phyloP scores from a whole-genome alignment of 2,329 filamentous ascomycete species.

The Talaromyces amestolkiae region DNA sequence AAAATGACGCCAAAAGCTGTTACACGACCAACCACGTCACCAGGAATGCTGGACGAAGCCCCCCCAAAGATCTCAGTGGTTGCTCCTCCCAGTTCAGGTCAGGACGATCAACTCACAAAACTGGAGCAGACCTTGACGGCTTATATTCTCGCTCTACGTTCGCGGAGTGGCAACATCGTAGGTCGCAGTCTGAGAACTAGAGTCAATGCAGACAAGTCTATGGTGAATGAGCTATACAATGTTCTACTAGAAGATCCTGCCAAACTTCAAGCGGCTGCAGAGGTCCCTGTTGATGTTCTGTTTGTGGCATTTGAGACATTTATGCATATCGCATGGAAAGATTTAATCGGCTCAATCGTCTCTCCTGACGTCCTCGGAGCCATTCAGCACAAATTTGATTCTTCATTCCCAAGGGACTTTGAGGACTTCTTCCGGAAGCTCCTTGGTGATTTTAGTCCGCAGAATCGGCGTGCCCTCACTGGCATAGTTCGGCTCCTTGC shows the following conservation, averaged over 20 bases:
- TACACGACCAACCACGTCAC: slow-evolving; percentile 45
- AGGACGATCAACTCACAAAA: slow-evolving; percentile 65
- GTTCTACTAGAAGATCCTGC: slow-evolving; percentile 78
- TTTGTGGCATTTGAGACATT: slow-evolving; percentile 96
- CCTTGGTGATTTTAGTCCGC: slow-evolving; percentile 54
- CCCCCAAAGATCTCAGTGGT: slow-evolving; percentile 49
- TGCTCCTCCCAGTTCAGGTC: slow-evolving; percentile 53
- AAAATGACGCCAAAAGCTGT: slow-evolving; percentile 40
- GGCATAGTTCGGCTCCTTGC: slow-evolving; percentile 81
- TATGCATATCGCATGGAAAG: slow-evolving; percentile 79
- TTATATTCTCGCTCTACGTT: slow-evolving; percentile 77
- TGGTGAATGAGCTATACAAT: slow-evolving; percentile 89
- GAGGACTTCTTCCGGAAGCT: slow-evolving; percentile 57
- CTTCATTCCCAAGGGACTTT: slow-evolving; percentile 47
- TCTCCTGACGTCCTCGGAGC: slow-evolving; percentile 67
- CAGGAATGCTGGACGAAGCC: slow-evolving; percentile 31
- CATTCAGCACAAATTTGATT: slow-evolving; percentile 59
- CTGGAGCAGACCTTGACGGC: slow-evolving; percentile 83
- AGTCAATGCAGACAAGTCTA: slow-evolving; percentile 68
- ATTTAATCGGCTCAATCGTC: slow-evolving; percentile 83
- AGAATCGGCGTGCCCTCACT: slow-evolving; percentile 72
- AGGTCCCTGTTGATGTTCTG: slow-evolving; percentile 76
- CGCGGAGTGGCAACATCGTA: slow-evolving; percentile 81
- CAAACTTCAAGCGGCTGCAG: slow-evolving; percentile 70
- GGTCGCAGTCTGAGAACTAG: slow-evolving; percentile 72